Evolutionary conservation across 306 rosid genomes (phyloP).

Genomic region (Corylus americana): DNA sequence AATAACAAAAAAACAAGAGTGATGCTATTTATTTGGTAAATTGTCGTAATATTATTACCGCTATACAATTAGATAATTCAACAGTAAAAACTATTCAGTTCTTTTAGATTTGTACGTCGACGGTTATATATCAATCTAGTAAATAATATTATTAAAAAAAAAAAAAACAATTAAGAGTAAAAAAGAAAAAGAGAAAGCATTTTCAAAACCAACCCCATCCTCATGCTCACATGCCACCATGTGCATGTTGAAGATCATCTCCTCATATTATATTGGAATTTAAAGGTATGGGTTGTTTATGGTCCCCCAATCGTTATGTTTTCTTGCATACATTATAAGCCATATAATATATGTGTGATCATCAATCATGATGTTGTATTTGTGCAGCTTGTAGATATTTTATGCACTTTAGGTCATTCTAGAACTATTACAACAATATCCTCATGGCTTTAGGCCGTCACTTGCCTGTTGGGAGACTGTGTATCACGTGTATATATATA

Average conservation of each 20-base stretch:
- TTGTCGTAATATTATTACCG: too few species aligned
- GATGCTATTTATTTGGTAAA: too few species aligned
- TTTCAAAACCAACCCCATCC: constrained; percentile 44
- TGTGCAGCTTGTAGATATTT: constrained; percentile 21
- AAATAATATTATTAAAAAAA: constrained; percentile 12
- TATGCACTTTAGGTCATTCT: constrained; percentile 23
- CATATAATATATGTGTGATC: constrained; percentile 31
- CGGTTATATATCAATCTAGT: too few species aligned
- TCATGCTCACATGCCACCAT: constrained; percentile 82
- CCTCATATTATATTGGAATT: constrained; percentile 61
- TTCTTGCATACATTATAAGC: constrained; percentile 16
- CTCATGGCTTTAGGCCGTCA: too few species aligned
- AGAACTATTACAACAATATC: too few species aligned
- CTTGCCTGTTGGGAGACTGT: too few species aligned
- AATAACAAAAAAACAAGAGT: constrained; percentile 27
- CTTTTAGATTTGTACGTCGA: too few species aligned
- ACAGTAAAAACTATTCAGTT: too few species aligned
- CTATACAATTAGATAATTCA: neutral
- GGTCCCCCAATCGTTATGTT: constrained; percentile 79
- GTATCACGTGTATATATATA: too few species aligned
- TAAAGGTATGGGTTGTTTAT: constrained; percentile 93
- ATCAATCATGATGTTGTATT: constrained; percentile 38
- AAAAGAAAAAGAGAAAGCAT: constrained; percentile 17
- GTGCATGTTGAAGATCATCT: constrained; percentile 65
- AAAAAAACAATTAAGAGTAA: neutral